Evolutionary conservation across 2,329 filamentous ascomycete species (phyloP), one percentile per base, ranked within the genome.

Genomic region (Stemphylium lycopersici): DNA sequence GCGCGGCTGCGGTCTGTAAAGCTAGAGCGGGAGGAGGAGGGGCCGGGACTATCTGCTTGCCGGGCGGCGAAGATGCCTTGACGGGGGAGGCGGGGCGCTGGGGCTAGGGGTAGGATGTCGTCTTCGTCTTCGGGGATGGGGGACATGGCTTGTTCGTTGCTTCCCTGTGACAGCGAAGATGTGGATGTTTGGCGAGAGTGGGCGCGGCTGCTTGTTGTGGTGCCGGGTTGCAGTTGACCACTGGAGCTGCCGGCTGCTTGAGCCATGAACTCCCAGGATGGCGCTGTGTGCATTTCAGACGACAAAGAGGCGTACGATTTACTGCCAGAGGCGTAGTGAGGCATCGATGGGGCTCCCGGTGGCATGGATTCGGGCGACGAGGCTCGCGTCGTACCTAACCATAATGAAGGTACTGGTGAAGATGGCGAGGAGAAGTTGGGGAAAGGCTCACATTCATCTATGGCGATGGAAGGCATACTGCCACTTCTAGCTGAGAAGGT

Each of bases 401-500:
- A 73, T 50, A 70, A 68, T 59, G 71, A 74, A 67, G 71, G 69
- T 62, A 71, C 71, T 61, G 71, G 69, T 62, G 71, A 73, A 65
- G 59, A 63, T 40, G 69, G 65, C 38, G 67, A 65, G 49, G 66
- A 59, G 42, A 64, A 56, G 37, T 58, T 67, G 56, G 67, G 68
- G 56, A 62, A 59, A 59, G 63, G 68, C 67, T 73, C 69, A 68
- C 70, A 72, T 70, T 74, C 60, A 48, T 72, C 68, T 55, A 74
- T 73, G 41, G 69, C 70, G 45, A 74, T 74, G 12, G 70, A 68
- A 15, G 72, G 72, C 45, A 74, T 61, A 48, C 62, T 69, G 22
- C 62, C 57, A 26, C 63, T 59, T 24, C 61, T 57, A 39, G 65
- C 61, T 16, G 70, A 70, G 45, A 68, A 67, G 32, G 46, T 56